These are phyloP conservation scores for Trebouxia sp. DNA, from an alignment of 139 green algal genomes.

Conservation along the genomic window DNA sequence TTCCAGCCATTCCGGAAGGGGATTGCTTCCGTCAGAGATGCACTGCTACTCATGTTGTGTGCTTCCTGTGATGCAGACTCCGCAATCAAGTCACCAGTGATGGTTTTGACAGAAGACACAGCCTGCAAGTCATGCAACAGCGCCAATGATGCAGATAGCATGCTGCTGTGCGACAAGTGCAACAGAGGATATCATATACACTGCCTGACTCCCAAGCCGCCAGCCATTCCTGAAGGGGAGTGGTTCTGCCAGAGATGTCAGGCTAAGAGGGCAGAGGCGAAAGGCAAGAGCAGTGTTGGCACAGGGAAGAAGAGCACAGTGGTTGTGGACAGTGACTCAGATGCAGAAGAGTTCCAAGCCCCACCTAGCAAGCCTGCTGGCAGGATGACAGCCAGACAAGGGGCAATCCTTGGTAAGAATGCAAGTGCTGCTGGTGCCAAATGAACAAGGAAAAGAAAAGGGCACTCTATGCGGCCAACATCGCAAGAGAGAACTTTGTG, in stretches of 20 bases:
- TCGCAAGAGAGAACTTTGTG: too few relatives aligned
- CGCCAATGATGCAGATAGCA: slow-evolving; percentile 37
- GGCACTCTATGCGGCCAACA: too few relatives aligned
- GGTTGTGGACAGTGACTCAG: not conserved
- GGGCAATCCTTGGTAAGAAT: not conserved
- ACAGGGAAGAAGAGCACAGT: not conserved
- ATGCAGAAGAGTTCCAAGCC: not conserved
- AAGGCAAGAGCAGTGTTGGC: not conserved
- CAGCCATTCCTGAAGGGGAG: slow-evolving; percentile 52
- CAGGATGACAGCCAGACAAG: not conserved
- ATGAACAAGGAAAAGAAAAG: too few relatives aligned
- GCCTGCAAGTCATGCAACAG: slow-evolving; percentile 55
- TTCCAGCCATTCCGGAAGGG: slow-evolving; percentile 53
- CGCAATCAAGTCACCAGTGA: not conserved
- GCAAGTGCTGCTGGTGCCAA: too few relatives aligned
- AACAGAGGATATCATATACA: slow-evolving; percentile 60
- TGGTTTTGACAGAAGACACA: slow-evolving; percentile 13
- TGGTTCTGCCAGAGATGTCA: slow-evolving; percentile 61
- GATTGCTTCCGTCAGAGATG: too few relatives aligned
- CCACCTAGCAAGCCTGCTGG: not conserved
- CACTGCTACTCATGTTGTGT: too few relatives aligned
- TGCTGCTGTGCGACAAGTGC: slow-evolving; percentile 76
- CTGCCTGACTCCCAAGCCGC: slow-evolving; percentile 57
- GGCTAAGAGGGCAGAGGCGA: not conserved
- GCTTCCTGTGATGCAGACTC: too few relatives aligned